These are phyloP conservation scores for Colletotrichum sp. DNA, from an alignment of 2,329 filamentous ascomycete genomes.

Conservation along the genomic window DNA sequence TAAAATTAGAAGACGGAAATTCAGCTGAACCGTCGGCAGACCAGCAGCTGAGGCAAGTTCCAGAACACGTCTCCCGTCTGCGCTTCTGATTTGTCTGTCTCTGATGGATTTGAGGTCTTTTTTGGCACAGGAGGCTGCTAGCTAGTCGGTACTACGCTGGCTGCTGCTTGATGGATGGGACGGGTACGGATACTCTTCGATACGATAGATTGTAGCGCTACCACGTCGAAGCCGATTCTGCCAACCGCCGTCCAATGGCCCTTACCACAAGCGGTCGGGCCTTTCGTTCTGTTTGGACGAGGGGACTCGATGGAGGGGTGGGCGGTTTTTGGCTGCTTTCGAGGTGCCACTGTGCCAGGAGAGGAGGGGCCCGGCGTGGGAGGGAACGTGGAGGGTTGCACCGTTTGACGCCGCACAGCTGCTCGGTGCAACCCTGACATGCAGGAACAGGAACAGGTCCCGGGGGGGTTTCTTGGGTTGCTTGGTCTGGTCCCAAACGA, in stretches of 20 bases:
- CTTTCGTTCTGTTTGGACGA: conserved; percentile 12
- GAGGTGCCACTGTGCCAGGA: background rate
- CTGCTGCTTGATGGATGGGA: background rate
- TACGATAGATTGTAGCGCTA: background rate
- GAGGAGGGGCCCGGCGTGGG: background rate
- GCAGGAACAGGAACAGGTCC: background rate
- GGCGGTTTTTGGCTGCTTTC: background rate
- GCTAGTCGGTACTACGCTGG: background rate
- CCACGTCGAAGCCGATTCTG: background rate
- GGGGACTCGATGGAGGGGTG: background rate
- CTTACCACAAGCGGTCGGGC: background rate
- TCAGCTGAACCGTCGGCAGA: background rate
- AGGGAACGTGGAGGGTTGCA: conserved; percentile 15
- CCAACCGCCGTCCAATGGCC: background rate
- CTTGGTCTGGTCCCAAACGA: background rate
- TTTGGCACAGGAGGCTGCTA: background rate
- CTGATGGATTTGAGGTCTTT: background rate
- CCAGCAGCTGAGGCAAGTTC: background rate
- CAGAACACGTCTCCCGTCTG: background rate
- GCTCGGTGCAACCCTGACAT: background rate
- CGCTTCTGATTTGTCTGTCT: background rate
- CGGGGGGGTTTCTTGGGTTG: background rate
- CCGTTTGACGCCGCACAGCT: background rate
- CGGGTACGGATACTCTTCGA: background rate
- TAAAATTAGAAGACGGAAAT: background rate